Evolutionary conservation across 140 eudicot species (phyloP), one percentile per base, ranked within the genome.

Genomic region (Stevia rebaudiana): DNA sequence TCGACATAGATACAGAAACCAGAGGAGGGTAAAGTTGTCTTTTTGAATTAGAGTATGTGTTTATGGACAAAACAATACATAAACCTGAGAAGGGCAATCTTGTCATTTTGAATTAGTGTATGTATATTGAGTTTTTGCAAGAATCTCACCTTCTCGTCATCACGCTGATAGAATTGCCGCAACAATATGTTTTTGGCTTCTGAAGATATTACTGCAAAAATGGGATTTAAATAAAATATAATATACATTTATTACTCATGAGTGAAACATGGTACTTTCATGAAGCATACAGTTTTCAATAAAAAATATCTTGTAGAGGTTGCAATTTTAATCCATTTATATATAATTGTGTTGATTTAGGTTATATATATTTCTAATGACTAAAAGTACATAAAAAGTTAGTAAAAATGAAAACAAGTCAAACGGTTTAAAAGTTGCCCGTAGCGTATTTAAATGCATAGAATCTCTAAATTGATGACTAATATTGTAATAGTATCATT

Each of bases 111-210:
- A 41, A 17, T 61, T 19, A 19, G 37, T 9, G 62, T 12, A 66
- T 66, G 12, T 24, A 33, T 5, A 36, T 36, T 36, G 41, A 73
- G 31, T 0, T 51, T 44, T 50, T 49, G 47, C 24, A 40, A 66
- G 57, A 68, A 37, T 65, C 83, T 39, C 60, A 89, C 97, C 88
- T 85, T 89, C 67, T 85, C 96, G 36, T 85, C 95, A 51, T 86
- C 82, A 3, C 79, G 95, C 71, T 76, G 84, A 63, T 83, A 89
- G 73, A 89, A 83, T 78, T 89, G 95, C 64, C 96, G 67, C 65
- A 89, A 37, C 9, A 89, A 84, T 70, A 85, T 83, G 67, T 86
- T 89, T 60, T 79, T 89, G 65, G 81, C 64, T 60, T 89, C 95
- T 0, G 97, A 75, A 54, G 74, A 67, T 48, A 89, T 86, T 25